Base-by-base conservation (phyloP, 371 early-diverging fungal genomes). In the Capillidium rhysosporum region DNA sequence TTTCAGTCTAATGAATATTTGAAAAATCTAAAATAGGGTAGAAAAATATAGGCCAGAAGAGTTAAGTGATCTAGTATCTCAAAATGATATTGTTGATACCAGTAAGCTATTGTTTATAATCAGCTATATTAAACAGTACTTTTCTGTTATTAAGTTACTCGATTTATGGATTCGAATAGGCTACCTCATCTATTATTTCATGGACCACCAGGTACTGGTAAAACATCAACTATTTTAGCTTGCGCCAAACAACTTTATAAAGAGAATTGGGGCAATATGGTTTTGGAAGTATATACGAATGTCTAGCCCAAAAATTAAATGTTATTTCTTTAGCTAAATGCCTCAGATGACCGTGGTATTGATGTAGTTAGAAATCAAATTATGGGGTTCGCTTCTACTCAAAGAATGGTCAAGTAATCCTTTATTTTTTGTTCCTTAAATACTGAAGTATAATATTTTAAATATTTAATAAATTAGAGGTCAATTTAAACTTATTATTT, bases 331-430 rank as follows among this genome's bases (percentile, higher is more conserved):
- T 65, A 92, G 79, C 67, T 98, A 48, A 99, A 99, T 67, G 98
- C 99, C 0, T 94, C 94, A 0, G 99, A 99, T 63, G 98, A 98
- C 60, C 82, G 99, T 59, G 99, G 99, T 60, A 97, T 99, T 59
- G 94, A 93, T 59, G 93, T 92, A n/a, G 98, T 99, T 16, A 72
- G 99, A 20, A 89, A 96, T 48, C 89, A 90, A 65, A 97, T 99
- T 66, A 98, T 94, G 66, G 86, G 74, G 57, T 99, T 98, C 85
- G 93, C 98, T 9, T 84, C 89, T 44, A 92, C 92, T 2, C 78
- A 80, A 53, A 86, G 76, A 49, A 84, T 92, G 28, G 89, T 86
- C 59, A 85, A 68, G 64, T 65, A 59, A 43, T 20, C 24, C 20
- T 24, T 51, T n/a, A n/a, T n/a, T n/a, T n/a, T n/a, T n/a, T n/a